A percentile compares a stretch with the other conserved stretches of the same genome.
Evolutionary conservation across 352 stramenopile genomes (phyloP).

Genomic region (Phytopythium delawarense): DNA sequence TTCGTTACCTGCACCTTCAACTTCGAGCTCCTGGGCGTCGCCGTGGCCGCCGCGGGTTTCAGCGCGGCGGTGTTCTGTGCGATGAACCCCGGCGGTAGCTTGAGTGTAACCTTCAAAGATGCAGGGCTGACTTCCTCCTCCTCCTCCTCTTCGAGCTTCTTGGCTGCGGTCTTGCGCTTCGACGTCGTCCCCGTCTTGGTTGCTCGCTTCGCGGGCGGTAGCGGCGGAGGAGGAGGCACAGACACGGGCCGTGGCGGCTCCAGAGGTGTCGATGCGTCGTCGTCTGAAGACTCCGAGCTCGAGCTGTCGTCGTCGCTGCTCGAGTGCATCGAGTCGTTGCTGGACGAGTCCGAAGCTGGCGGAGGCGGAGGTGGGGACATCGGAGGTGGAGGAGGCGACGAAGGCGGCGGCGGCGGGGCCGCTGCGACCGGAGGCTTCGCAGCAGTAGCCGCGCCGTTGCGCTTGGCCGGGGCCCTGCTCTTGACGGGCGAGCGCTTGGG

Average conservation of each 20-base stretch:
- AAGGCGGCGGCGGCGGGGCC: constrained; percentile 14
- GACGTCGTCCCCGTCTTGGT: constrained; percentile 11
- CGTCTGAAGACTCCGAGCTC: constrained; percentile 47
- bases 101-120: constrained; percentile 54
- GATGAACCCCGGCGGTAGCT: constrained; percentile 51
- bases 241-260: constrained; percentile 14
- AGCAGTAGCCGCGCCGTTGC: constrained; percentile 16
- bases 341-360: constrained; percentile 27
- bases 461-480: constrained; percentile 11
- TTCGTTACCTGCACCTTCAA: constrained; percentile 41
- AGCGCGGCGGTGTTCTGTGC: constrained; percentile 15
- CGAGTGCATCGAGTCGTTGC: constrained; percentile 35
- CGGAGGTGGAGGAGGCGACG: constrained; percentile 22
- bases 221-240: constrained; percentile 20
- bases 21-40: constrained; percentile 19
- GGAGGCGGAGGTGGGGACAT: constrained; percentile 27
- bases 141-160: constrained; percentile 15
- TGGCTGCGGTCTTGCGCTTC: constrained; percentile 20
- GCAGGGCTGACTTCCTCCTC: constrained; percentile 20
- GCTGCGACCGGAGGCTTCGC: constrained; percentile 7
- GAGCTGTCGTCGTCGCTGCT: constrained; percentile 37
- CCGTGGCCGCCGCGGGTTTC: constrained; percentile 1
- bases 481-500: constrained; percentile 19
- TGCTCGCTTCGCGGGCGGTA: constrained; percentile 11
- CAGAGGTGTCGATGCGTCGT: constrained; percentile 32